Base-by-base conservation (phyloP, 2,329 filamentous ascomycete species). In the Sporothrix variecibatus region DNA sequence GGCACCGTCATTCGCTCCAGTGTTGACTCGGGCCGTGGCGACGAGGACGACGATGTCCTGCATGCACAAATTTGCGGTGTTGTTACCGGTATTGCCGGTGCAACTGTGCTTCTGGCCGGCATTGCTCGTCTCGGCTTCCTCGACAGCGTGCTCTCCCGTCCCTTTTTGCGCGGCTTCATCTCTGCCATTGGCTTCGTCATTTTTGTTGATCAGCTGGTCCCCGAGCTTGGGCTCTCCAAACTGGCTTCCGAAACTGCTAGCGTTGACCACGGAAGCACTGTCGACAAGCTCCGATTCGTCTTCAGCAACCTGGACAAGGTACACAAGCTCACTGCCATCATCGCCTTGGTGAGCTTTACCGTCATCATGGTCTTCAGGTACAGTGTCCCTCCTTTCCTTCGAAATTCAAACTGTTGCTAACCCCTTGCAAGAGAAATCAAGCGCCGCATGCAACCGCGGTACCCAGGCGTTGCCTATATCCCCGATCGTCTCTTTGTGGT, bases 151-250 rank as follows among this genome's bases (percentile, higher is more conserved):
- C 87, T 99, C 49, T 98, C 95, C 78, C 89, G 94, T 46, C 96
- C 96, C 0, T 98, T 99, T 79, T 84, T 98, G 73, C 88, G 96
- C 75, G 96, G 96, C 0, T 99, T 99, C 84, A 98, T 99, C 83
- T 97, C 94, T 74, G 96, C 96, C 70, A 97, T 99, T 80, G 96
- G 96, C 68, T 93, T 98, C 73, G 95, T 98, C 77, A 98, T 99
- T 80, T 90, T 97, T 53, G 94, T 98, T 49, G 96, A 98, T 81
- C 96, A 99, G 83, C 85, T 97, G 62, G 93, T 98, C 72, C 95
- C 95, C 0, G 94, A 98, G 82, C 87, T 97, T 78, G 96, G 96
- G 0, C 86, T 99, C 28, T 87, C 86, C 51, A 84, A 87, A 0
- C 82, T 90, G 23, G 93, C 94, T 0, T 90, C 89, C 71, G 83